Evolutionary conservation across 1,284 basidiomycete genomes (phyloP), one percentile per base, ranked within the genome.

Genomic region (Prillingera fragicola): DNA sequence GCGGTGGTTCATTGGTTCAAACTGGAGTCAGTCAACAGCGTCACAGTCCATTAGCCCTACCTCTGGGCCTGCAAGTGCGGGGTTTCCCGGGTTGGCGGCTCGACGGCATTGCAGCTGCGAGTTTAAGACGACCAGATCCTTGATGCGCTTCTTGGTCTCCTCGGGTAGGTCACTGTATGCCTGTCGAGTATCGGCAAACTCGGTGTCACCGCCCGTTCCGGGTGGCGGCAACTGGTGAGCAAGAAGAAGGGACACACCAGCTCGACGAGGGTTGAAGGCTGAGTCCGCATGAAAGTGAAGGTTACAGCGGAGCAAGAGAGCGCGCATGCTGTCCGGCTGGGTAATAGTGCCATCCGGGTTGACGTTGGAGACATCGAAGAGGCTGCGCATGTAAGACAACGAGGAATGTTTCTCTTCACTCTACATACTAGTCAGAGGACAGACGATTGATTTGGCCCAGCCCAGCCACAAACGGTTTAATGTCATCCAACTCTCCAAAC

Each of bases 61-160:
- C 25, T 26, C 26, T 14, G 14, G n/a, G n/a, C 8, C 19, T 12
- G 22, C 22, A 8, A 37, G 14, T 25, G 18, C 8, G 5, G 23
- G 15, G 25, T 26, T 26, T 7, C 35, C 45, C 18, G 50, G 43
- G 40, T 57, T 57, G 25, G 64, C 54, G 36, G 45, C 42, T 50
- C 57, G 19, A 42, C 63, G 15, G 53, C 60, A 44, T 41, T 62
- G 41, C 41, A 40, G 45, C 48, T 62, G 45, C 46, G 60, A 37
- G 52, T 67, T 55, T 34, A 54, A 54, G 17, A 57, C 43, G 17
- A 68, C 65, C 24, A 57, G 55, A 32, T 60, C 63, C 17, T 59
- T 46, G 21, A 66, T 49, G 39, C 59, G 35, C 18, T 53, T 50
- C 41, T 69, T 69, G 2, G 36, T 47, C 28, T 36, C 50, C 5